Percentiles rank a stretch among this genome's conserved stretches.
These are phyloP conservation scores for Syncephalastrum monosporum DNA, from an alignment of 371 early-diverging fungal genomes.

Conservation along the genomic window DNA sequence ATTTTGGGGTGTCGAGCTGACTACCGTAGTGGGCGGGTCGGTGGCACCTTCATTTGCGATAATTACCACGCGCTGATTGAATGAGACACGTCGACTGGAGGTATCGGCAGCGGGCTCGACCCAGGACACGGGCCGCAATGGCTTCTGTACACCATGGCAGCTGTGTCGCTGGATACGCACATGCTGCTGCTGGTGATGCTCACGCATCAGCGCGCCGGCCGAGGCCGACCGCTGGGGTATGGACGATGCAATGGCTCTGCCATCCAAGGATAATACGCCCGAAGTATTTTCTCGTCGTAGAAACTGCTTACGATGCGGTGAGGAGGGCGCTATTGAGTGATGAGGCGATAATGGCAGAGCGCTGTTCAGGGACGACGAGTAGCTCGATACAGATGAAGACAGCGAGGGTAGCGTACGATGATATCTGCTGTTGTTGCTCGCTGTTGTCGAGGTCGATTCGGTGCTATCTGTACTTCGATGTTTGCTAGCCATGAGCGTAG, in stretches of 20 bases:
- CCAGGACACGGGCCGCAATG: slow-evolving; percentile 15
- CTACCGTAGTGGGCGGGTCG: not conserved
- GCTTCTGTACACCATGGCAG: slow-evolving; percentile 9
- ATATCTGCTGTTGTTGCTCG: too few species aligned
- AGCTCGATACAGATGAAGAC: slow-evolving; percentile 23
- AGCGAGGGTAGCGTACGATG: slow-evolving; percentile 17
- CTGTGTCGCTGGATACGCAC: not conserved
- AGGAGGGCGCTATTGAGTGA: slow-evolving; percentile 1
- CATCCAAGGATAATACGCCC: not conserved
- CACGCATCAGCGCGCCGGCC: slow-evolving; percentile 15
- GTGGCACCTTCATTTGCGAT: slow-evolving; percentile 2
- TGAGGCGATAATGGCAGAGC: slow-evolving; percentile 13
- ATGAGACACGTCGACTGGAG: slow-evolving; percentile 13
- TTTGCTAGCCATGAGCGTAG: too few species aligned
- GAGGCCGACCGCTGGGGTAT: slow-evolving; percentile 20
- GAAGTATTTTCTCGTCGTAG: slow-evolving; percentile 4
- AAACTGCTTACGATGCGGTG: not conserved
- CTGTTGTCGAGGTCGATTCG: too few species aligned
- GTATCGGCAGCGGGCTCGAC: slow-evolving; percentile 10
- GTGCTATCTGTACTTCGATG: too few species aligned
- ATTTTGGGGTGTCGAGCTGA: slow-evolving; percentile 6
- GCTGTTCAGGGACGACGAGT: slow-evolving; percentile 9
- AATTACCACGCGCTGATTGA: slow-evolving; percentile 10
- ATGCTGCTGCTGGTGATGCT: slow-evolving; percentile 8
- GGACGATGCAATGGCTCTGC: slow-evolving; percentile 1